A percentile compares a stretch with the other conserved stretches of the same genome.
Evolutionary conservation across 2,329 filamentous ascomycete genomes (phyloP).

Genomic region (Trichophyton mentagrophytes): DNA sequence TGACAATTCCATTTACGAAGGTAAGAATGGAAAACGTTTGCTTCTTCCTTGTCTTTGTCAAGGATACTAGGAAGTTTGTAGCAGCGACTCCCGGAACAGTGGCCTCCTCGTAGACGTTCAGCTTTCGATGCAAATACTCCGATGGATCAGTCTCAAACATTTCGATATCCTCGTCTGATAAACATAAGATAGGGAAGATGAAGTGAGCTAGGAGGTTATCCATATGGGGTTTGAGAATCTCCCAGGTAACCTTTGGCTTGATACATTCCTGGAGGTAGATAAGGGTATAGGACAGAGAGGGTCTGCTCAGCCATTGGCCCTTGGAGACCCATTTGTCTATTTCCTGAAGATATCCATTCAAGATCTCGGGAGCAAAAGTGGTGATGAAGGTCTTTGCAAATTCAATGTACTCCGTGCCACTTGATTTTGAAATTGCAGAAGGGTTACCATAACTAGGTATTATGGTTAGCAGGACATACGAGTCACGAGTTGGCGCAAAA

Average conservation of each 20-base stretch:
- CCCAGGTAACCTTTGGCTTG: slow-evolving; percentile 95
- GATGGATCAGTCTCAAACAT: slow-evolving; percentile 89
- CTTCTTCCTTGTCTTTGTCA: slow-evolving; percentile 89
- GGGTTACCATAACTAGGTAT: slow-evolving; percentile 72
- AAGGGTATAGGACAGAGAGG: slow-evolving; percentile 82
- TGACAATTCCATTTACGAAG: slow-evolving; percentile 91
- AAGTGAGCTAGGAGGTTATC: slow-evolving; percentile 88
- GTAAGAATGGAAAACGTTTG: slow-evolving; percentile 89
- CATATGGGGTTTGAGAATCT: slow-evolving; percentile 81
- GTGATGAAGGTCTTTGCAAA: slow-evolving; percentile 85
- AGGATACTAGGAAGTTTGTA: slow-evolving; percentile 87
- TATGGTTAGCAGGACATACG: not conserved
- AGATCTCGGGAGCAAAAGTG: slow-evolving; percentile 87
- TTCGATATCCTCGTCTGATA: slow-evolving; percentile 82
- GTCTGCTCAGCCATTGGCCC: slow-evolving; percentile 85
- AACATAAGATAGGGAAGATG: slow-evolving; percentile 87
- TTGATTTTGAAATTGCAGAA: slow-evolving; percentile 56
- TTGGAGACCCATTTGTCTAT: slow-evolving; percentile 98
- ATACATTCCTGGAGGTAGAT: slow-evolving; percentile 96
- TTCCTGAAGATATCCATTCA: slow-evolving; percentile 86
- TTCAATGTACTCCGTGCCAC: slow-evolving; percentile 60
- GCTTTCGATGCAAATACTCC: slow-evolving; percentile 90
- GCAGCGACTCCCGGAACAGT: slow-evolving; percentile 90
- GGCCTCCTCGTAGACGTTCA: slow-evolving; percentile 96
- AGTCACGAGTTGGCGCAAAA: not conserved